Evolutionary conservation across 2,329 filamentous ascomycete species (phyloP), one percentile per base, ranked within the genome.

Genomic region (Fusarium circinatum): DNA sequence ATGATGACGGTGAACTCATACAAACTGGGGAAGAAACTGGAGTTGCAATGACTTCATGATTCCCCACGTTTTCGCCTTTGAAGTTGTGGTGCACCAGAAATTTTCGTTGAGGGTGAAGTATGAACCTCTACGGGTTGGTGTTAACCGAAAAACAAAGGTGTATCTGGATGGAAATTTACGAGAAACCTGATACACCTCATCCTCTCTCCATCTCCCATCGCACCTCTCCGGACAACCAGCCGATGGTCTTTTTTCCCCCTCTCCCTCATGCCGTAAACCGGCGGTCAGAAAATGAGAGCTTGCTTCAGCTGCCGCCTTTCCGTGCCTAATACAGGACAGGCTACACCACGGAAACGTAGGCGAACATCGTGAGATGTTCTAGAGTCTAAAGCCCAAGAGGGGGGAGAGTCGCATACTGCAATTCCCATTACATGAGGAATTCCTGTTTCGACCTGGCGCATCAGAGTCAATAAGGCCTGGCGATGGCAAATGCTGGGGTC

Each of bases 31-130:
- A 74, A 74, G 48, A 49, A 67, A 67, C 54, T 73, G 70, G 70
- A 60, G 70, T 62, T 71, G 68, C 44, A 75, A 75, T 77, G 75
- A 75, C 67, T 71, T 70, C 74, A 76, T 68, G 55, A 75, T 72
- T 69, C 75, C 68, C 75, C 73, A 76, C 71, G 71, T 67, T 67
- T 56, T 57, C n/a, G 55, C 55, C 54, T 47, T 30, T 34, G 49
- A 18, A 39, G 60, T 52, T 38, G 26, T 41, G 41, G 34, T 57
- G 54, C 39, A 32, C 10, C 10, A 9, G 10, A 55, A 39, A 17
- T 54, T 26, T 28, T 32, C 51, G 15, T 24, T 38, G 34, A 39
- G 5, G 8, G 34, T 39, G 24, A 20, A 45, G 13, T 24, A 52
- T 32, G 61, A 49, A 58, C 48, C 42, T 56, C 28, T 66, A 39